Percentiles rank a stretch among this genome's conserved stretches.
Evolutionary conservation across 1,284 basidiomycete genomes (phyloP).

Genomic region (Pseudozyma pruni): DNA sequence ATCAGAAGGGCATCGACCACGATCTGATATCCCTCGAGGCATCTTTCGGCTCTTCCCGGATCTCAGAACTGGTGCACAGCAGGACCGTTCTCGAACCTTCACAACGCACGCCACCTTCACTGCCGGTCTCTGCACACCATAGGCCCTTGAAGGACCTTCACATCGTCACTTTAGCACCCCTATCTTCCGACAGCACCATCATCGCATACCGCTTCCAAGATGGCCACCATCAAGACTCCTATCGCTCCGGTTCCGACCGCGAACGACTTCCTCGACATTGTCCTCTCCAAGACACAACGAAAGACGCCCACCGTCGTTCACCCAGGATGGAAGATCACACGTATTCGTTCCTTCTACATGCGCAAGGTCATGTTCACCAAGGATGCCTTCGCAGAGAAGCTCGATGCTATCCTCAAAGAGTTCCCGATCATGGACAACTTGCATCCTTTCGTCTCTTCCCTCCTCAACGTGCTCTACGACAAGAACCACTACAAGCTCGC

Average conservation of each 20-base stretch:
- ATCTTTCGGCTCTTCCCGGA: background rate
- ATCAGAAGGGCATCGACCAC: constrained; percentile 7
- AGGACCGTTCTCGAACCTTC: background rate
- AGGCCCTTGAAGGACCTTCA: too few relatives aligned
- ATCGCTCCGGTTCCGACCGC: constrained; percentile 98
- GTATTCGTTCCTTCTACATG: constrained; percentile 93
- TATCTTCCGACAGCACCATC: too few relatives aligned
- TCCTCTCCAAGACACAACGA: constrained; percentile 90
- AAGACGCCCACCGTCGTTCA: constrained; percentile 90
- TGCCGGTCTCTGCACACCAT: too few relatives aligned
- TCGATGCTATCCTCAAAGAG: constrained; percentile 90
- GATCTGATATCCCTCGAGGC: background rate
- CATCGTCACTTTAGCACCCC: too few relatives aligned
- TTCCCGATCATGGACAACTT: constrained; percentile 75
- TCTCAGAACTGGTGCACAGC: too few relatives aligned
- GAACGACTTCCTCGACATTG: constrained; percentile 92
- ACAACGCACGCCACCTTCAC: too few relatives aligned
- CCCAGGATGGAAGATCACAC: constrained; percentile 94
- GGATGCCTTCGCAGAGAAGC: constrained; percentile 95
- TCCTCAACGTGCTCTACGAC: constrained; percentile 68
- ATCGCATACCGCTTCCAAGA: constrained; percentile 14
- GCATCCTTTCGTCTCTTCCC: constrained; percentile 66
- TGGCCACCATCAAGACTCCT: constrained; percentile 61
- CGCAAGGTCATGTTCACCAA: constrained; percentile 99
- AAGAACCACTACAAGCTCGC: constrained; percentile 69